Percentiles rank a stretch among this genome's conserved stretches.
Evolutionary conservation across 2,329 filamentous ascomycete species (phyloP).

Genomic region (Aureobasidium sp.): DNA sequence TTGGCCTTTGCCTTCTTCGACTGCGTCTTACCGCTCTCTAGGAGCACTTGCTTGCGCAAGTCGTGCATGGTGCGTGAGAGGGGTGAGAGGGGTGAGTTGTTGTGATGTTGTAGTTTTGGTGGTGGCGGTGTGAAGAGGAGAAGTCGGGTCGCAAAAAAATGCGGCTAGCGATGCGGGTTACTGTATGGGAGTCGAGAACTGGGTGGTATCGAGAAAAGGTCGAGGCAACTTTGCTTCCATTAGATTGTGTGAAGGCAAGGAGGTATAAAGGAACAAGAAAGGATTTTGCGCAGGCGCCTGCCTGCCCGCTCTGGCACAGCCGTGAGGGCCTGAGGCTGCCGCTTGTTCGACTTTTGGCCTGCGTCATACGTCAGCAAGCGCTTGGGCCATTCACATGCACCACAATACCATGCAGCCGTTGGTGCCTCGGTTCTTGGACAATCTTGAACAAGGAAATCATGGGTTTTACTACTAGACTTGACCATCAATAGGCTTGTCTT

Average conservation of each 20-base stretch:
- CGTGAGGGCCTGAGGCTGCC: not conserved
- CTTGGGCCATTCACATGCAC: too few species aligned
- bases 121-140: slow-evolving; percentile 2
- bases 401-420: too few species aligned
- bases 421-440: too few species aligned
- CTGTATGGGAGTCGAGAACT: slow-evolving; percentile 9
- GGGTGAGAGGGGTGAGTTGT: too few species aligned
- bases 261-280: too few species aligned
- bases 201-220: not conserved
- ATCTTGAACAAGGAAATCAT: too few species aligned
- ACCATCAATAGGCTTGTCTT: too few species aligned
- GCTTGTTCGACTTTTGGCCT: not conserved
- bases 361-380: not conserved
- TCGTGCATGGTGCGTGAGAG: slow-evolving; percentile 28
- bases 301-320: not conserved
- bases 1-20: slow-evolving; percentile 60
- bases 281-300: slow-evolving; percentile 9
- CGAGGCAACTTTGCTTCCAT: slow-evolving; percentile 12
- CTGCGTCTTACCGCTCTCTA: slow-evolving; percentile 65
- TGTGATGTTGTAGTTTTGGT: not conserved
- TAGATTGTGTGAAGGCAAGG: slow-evolving; percentile 14
- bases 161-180: slow-evolving; percentile 4
- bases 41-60: slow-evolving; percentile 59
- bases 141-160: not conserved
- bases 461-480: too few species aligned